Evolutionary conservation across 1,284 basidiomycete species (phyloP).

Genomic region (Trichosporon ovoides): DNA sequence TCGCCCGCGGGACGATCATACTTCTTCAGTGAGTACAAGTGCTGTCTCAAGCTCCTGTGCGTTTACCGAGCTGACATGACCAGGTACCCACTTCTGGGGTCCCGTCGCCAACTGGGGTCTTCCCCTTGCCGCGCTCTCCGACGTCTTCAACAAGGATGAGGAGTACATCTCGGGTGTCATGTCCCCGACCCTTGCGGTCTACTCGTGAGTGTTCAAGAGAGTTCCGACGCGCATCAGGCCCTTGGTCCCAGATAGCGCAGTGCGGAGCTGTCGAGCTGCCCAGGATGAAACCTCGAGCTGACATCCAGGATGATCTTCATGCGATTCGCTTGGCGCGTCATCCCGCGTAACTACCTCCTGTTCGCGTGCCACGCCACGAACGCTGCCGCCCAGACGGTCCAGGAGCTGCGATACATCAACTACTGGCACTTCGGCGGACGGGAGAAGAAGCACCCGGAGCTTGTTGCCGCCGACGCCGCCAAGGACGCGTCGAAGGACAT

Average conservation of each 20-base stretch:
- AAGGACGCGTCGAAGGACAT: conserved; percentile 4
- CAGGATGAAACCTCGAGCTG: too few relatives aligned
- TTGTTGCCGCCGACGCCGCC: conserved; percentile 17
- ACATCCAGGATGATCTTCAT: conserved; percentile 75
- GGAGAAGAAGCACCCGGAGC: conserved; percentile 38
- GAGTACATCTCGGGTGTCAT: conserved; percentile 89
- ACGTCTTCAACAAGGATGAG: conserved; percentile 79
- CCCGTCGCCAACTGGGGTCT: conserved; percentile 97
- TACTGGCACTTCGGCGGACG: conserved; percentile 62
- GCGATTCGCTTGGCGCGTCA: conserved; percentile 93
- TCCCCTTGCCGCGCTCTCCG: conserved; percentile 81
- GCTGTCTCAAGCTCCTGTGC: conserved; percentile 5
- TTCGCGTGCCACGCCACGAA: conserved; percentile 91
- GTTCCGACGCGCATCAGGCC: background rate
- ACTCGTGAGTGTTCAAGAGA: conserved; percentile 66
- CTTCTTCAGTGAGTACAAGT: conserved; percentile 82
- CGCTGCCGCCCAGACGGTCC: conserved; percentile 72
- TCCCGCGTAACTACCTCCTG: conserved; percentile 88
- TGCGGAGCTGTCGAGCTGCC: background rate
- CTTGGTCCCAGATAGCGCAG: background rate
- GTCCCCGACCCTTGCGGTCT: conserved; percentile 79
- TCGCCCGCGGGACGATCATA: conserved; percentile 84
- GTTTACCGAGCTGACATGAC: conserved; percentile 4
- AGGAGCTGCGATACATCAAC: conserved; percentile 77
- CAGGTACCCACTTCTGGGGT: conserved; percentile 95